Percentiles rank a stretch among this genome's conserved stretches.
Evolutionary conservation across 371 early-diverging fungal genomes (phyloP).

Genomic region (Nematocida ausubeli): DNA sequence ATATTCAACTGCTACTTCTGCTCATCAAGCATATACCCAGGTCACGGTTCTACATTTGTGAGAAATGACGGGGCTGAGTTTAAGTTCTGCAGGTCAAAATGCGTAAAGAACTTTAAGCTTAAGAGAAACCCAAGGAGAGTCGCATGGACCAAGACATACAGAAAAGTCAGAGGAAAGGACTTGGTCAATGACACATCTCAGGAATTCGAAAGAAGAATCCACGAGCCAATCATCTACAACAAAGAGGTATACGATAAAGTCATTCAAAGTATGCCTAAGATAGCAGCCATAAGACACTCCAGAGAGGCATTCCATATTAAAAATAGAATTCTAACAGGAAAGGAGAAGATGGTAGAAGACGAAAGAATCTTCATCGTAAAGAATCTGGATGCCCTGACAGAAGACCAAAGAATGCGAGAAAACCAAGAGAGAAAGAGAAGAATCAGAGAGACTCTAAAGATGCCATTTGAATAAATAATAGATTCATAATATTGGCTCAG

Average conservation of each 20-base stretch:
- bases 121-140: conserved; percentile 98
- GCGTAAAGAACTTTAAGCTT: conserved; percentile 96
- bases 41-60: conserved; percentile 94
- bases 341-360: conserved; percentile 60
- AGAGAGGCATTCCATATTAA: conserved; percentile 63
- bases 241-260: conserved; percentile 84
- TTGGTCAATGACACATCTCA: conserved; percentile 69
- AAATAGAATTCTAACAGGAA: conserved; percentile 62
- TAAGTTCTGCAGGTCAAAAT: conserved; percentile 95
- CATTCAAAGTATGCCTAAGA: conserved; percentile 71
- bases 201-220: conserved; percentile 88
- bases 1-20: conserved; percentile 98
- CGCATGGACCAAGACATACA: conserved; percentile 96
- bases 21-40: conserved; percentile 91
- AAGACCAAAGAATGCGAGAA: conserved; percentile 41
- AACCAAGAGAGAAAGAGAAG: conserved; percentile 29
- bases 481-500: too few relatives aligned
- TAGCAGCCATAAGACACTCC: conserved; percentile 50
- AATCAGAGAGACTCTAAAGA: conserved; percentile 28
- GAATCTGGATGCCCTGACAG: conserved; percentile 43
- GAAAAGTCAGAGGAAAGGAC: conserved; percentile 90
- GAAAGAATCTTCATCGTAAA: conserved; percentile 55
- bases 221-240: conserved; percentile 89
- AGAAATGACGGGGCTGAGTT: conserved; percentile 90
- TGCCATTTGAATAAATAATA: conserved; percentile 41